Base-by-base conservation (phyloP, 2,329 filamentous ascomycete species). In the Aspergillus ustus region DNA sequence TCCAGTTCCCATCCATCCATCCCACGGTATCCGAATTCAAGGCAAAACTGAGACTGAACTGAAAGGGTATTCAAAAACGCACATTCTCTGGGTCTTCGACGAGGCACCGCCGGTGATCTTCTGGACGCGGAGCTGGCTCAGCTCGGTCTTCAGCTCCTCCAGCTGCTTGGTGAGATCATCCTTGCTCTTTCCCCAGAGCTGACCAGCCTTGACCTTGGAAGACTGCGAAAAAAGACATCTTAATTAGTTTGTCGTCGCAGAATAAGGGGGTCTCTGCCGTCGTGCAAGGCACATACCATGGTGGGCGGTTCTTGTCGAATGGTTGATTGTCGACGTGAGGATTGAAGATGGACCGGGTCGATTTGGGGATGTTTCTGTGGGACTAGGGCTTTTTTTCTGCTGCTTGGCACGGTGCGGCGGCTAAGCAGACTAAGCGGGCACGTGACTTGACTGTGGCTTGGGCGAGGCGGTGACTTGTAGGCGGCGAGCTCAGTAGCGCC, bases 111-210 rank as follows among this genome's bases (percentile, higher is more conserved):
- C 88, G 73, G 93, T 87, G 81, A 99, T 93, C 91, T 99, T 98
- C 87, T 97, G 94, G 80, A 96, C 96, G 81, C 95, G 91, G 78
- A 99, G 89, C 85, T 94, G 90, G 79, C 92, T 91, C 74, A 99
- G 89, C 87, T 99, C 96, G 70, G 90, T 89, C 91, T 97, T 97
- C 81, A 97, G 87, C 84, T 97, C 93, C 76, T 89, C 89, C 79
- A 97, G 89, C 84, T 96, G 93, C 88, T 95, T 96, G 80, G 88
- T 88, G 83, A 99, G 88, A 78, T 99, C 96, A 80, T 97, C 92
- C 90, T 98, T 98, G 90, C 88, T 93, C 92, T 99, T 99, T 86
- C 88, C 89, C 95, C 95, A 98, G 83, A 99, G 92, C 85, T 91
- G 88, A 85, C 88, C 88, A 82, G 94, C 89, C 91, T 97, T 98